Base-by-base conservation (phyloP, 176 grass and related monocot genomes). In the Oryza punctata region DNA sequence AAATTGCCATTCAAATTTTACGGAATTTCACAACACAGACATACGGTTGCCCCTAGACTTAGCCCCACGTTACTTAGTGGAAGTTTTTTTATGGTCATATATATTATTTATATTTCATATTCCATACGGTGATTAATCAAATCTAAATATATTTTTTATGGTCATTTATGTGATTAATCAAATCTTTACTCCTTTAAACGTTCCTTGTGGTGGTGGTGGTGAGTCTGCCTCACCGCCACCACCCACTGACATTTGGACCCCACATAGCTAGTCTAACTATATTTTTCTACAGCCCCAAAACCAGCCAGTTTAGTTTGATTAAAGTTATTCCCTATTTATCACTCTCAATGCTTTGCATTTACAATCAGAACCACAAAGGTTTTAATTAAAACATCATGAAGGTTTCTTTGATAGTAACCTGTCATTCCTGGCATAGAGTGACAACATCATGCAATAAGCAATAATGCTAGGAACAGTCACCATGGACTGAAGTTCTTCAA, bases 381-480 rank as follows among this genome's bases (percentile, higher is more conserved):
- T 33, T 76, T 52, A 14, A 61, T 35, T 60, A 6, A 82, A 41
- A 82, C 43, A 49, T 33, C 0, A 28, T 13, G 27, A 28, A 57
- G 23, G 49, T 28, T 27, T 78, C 63, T 10, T 45, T 72, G 44
- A 47, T 14, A 23, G n/a, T 88, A 92, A 98, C 96, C 96, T 95
- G 79, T 98, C 91, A 11, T 88, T 94, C 79, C 90, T 95, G 41
- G 96, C 93, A 87, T 95, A 98, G 24, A 93, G 72, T 67, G 93
- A 95, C 19, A 95, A 73, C 93, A 98, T 91, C 91, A 92, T 93
- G 89, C 96, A 95, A 76, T 90, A 92, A 49, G 96, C 87, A 76
- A 90, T 81, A 30, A 95, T 77, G 65, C 91, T 95, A 38, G 96
- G 96, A 26, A 83, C 26, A 4, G 86, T 73, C 45, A 88, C 88